Percentiles rank a stretch among this genome's conserved stretches.
Conservation (phyloP, 495 filamentous ascomycete genomes). For the Bombardia bombarda region DNA sequence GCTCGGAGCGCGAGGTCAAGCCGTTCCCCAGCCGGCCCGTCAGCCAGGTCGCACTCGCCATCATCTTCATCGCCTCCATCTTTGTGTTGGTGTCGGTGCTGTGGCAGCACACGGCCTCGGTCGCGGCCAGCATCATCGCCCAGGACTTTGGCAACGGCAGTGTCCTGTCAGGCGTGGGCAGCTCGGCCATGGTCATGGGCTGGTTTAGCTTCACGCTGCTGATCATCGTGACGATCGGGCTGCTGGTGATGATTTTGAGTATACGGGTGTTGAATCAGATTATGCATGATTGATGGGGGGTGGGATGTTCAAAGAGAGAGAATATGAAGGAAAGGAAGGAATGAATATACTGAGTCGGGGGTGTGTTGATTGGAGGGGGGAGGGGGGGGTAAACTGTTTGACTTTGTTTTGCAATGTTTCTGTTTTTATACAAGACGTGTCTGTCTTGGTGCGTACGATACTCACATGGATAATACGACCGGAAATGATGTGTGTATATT, state of each 20-base stretch:
- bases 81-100: conserved; percentile 70
- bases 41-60: conserved; percentile 64
- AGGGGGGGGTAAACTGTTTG: no score
- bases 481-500: no score
- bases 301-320: no score
- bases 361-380: no score
- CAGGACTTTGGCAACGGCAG: conserved; percentile 94
- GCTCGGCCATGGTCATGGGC: conserved; percentile 88
- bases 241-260: conserved; percentile 93
- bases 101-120: conserved; percentile 86
- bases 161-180: conserved; percentile 80
- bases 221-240: conserved; percentile 87
- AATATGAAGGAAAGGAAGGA: no score
- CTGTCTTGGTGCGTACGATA: no score
- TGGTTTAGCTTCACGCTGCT: conserved; percentile 94
- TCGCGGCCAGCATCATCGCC: conserved; percentile 84
- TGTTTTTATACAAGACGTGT: no score
- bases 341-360: no score
- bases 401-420: no score
- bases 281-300: conserved; percentile 28
- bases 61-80: conserved; percentile 72
- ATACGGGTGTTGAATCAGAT: conserved; percentile 57
- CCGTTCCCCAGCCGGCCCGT: conserved; percentile 71
- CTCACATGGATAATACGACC: no score
- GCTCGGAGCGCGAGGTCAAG: conserved; percentile 63